A percentile compares a stretch with the other conserved stretches of the same genome.
Evolutionary conservation across 306 rosid species (phyloP).

Genomic region (Acacia crassicarpa): DNA sequence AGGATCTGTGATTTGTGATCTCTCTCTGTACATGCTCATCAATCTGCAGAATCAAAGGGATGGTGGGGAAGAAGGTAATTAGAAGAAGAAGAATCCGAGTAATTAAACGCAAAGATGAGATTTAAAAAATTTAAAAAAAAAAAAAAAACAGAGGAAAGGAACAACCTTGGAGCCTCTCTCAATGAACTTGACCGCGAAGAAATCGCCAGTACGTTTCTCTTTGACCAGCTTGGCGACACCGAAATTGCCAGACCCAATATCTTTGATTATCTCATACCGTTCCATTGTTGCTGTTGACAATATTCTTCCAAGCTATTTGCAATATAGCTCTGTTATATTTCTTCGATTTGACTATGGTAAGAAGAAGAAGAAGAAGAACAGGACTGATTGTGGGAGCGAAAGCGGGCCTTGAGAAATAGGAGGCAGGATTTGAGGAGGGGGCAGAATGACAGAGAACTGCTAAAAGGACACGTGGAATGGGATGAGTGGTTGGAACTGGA

Average conservation of each 20-base stretch:
- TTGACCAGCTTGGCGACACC: slow-evolving; percentile 3
- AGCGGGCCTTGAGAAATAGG: slow-evolving; percentile 18
- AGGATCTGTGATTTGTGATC: slow-evolving; percentile 70
- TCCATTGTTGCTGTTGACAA: neutral
- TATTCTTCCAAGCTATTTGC: neutral
- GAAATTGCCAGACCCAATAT: slow-evolving; percentile 16
- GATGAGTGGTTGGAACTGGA: slow-evolving; percentile 23
- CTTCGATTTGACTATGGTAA: neutral
- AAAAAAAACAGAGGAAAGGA: neutral
- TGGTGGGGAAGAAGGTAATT: neutral
- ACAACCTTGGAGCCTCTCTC: slow-evolving; percentile 10
- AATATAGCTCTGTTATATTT: neutral
- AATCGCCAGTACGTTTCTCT: neutral
- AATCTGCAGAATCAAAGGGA: slow-evolving; percentile 38
- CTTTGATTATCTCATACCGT: slow-evolving; percentile 10
- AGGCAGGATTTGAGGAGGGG: neutral
- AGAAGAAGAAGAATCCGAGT: neutral
- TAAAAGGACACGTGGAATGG: slow-evolving; percentile 37
- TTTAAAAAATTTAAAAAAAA: no score
- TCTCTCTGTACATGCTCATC: slow-evolving; percentile 78
- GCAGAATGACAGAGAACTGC: slow-evolving; percentile 3
- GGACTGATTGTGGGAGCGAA: neutral
- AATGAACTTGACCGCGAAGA: slow-evolving; percentile 11
- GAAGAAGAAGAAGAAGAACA: neutral
- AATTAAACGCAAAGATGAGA: neutral